phyloP scores from a whole-genome alignment of 495 filamentous ascomycete species.

The Choiromyces venosus region DNA sequence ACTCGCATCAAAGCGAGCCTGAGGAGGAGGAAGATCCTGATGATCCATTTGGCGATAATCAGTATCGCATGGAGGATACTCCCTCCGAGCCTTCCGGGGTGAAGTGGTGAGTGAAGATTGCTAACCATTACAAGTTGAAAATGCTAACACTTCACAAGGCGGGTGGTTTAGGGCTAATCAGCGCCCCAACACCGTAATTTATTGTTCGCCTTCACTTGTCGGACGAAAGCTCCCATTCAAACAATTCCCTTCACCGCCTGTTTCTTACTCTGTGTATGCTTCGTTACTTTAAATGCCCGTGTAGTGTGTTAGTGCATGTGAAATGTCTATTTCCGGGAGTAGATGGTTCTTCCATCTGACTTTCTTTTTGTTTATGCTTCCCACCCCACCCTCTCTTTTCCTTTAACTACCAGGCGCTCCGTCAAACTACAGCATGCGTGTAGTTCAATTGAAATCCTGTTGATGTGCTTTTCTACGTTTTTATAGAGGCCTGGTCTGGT shows the following conservation, averaged over 20 bases:
- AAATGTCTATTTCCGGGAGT: neutral
- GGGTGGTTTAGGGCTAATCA: slow-evolving; percentile 10
- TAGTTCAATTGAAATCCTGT: neutral
- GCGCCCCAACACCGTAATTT: neutral
- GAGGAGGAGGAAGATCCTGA: slow-evolving; percentile 58
- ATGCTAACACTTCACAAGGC: slow-evolving; percentile 24
- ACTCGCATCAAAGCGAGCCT: slow-evolving; percentile 50
- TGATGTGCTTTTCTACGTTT: neutral
- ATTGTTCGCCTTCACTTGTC: neutral
- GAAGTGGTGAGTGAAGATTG: slow-evolving; percentile 10
- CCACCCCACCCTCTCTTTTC: neutral
- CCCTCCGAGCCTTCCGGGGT: slow-evolving; percentile 19
- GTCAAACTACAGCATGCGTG: neutral
- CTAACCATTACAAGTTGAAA: neutral
- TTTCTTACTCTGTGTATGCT: neutral
- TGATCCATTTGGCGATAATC: slow-evolving; percentile 56
- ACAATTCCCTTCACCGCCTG: neutral
- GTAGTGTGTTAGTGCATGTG: neutral
- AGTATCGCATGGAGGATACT: slow-evolving; percentile 29
- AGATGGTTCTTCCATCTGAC: neutral
- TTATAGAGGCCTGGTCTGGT: neutral
- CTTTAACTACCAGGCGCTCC: neutral
- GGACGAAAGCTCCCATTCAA: neutral
- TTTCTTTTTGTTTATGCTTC: neutral
- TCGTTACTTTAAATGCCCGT: neutral